phyloP scores from a whole-genome alignment of 352 stramenopile species.

The Pythium sp. region DNA sequence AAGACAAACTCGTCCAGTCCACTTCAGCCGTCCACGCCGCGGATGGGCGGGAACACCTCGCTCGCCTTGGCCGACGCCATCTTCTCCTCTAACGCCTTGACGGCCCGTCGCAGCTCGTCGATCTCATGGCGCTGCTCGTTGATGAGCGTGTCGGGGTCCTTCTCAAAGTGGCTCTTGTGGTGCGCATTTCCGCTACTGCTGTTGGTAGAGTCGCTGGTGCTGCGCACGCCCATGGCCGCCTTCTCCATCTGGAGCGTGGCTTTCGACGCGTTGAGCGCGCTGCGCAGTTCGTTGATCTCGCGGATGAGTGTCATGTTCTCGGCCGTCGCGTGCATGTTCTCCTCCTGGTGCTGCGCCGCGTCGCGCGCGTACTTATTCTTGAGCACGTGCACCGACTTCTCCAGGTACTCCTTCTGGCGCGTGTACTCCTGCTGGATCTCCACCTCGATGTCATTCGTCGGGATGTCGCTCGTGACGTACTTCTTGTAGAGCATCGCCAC shows the following conservation, averaged over 20 bases:
- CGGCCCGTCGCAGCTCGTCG: constrained; percentile 71
- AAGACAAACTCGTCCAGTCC: background rate
- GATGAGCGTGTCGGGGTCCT: constrained; percentile 57
- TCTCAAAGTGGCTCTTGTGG: constrained; percentile 23
- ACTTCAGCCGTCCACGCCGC: constrained; percentile 35
- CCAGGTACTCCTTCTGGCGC: constrained; percentile 90
- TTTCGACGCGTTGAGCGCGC: constrained; percentile 67
- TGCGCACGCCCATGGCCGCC: constrained; percentile 33
- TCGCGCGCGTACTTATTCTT: constrained; percentile 88
- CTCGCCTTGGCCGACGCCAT: constrained; percentile 24
- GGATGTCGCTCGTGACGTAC: constrained; percentile 48
- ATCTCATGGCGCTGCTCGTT: constrained; percentile 61
- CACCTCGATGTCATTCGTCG: constrained; percentile 50
- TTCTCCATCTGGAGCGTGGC: constrained; percentile 79
- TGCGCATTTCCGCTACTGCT: background rate
- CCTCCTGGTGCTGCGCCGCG: constrained; percentile 50
- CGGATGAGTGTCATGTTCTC: constrained; percentile 91
- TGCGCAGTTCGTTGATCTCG: constrained; percentile 92
- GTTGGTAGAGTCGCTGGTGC: constrained; percentile 12
- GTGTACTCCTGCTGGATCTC: constrained; percentile 88
- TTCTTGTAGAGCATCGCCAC: constrained; percentile 76
- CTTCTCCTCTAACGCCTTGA: constrained; percentile 74
- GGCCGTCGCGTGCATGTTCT: constrained; percentile 58
- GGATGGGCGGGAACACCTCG: constrained; percentile 41
- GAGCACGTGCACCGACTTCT: constrained; percentile 89